phyloP scores from a whole-genome alignment of 179 eudicot species.

The Spinacia oleracea region DNA sequence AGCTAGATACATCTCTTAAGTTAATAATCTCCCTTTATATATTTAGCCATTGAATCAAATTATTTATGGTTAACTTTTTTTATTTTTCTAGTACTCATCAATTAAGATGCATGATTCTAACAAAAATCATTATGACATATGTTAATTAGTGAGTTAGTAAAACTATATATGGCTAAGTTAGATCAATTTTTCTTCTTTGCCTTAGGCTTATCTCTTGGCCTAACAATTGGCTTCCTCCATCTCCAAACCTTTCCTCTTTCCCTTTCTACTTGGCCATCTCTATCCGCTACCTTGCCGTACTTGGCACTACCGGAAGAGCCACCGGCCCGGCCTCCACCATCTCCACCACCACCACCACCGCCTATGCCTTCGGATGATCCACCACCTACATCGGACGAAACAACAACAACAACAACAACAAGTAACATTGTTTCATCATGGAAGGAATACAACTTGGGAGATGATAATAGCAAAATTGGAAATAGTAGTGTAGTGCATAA shows the following conservation, averaged over 20 bases:
- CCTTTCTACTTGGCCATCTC: slow-evolving; percentile 12
- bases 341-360: slow-evolving; percentile 1
- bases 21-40: background rate
- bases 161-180: slow-evolving; percentile 22
- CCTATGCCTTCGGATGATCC: background rate
- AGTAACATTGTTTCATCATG: background rate
- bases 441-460: slow-evolving; percentile 15
- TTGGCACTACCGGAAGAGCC: background rate
- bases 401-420: background rate
- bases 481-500: slow-evolving; percentile 23
- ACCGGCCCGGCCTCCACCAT: slow-evolving; percentile 18
- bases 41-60: background rate
- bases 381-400: background rate
- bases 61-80: background rate
- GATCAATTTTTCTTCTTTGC: slow-evolving; percentile 32
- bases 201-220: slow-evolving; percentile 38
- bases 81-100: background rate
- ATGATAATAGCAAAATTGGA: background rate
- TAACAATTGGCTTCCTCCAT: slow-evolving; percentile 37
- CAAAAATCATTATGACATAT: background rate
- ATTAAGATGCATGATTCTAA: background rate
- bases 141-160: no score
- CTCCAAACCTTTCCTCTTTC: slow-evolving; percentile 25
- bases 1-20: background rate
- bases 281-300: slow-evolving; percentile 5